Evolutionary conservation across 495 filamentous ascomycete genomes (phyloP), one percentile per base, ranked within the genome.

Genomic region (Emericellopsis terricola): DNA sequence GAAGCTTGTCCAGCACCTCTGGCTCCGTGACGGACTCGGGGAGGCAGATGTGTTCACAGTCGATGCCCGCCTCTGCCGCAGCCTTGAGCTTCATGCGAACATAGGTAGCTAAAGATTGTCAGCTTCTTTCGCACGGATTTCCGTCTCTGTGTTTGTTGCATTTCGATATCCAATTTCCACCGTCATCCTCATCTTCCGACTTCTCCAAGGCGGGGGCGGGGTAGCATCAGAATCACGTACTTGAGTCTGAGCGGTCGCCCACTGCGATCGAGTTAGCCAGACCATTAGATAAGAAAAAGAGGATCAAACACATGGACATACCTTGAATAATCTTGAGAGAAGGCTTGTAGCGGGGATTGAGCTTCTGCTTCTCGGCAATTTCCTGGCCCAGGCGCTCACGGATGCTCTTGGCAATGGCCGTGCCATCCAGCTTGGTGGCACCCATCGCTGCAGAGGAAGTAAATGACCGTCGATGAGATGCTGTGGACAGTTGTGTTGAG

Each of bases 51-150:
- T 93, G 58, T 43, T 83, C 74, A 63, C 85, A 94, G 39, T 68
- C 66, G 48, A 97, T 94, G 50, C 81, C 82, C 47, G 82, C 82
- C 69, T 97, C 87, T 52, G 86, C 68, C 19, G 89, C 89, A 37
- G 89, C 89, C 65, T 94, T 96, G 47, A 94, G 55, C 60, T 97
- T 97, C 89, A 97, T 97, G 59, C 84, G 83, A 53, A 97, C 86
- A 81, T 97, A 97, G 26, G 89, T 96, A 51, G 78, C 81, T 89
- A 16, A 36, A 8, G 15, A 28, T 37, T 29, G 6, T 26, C 15
- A 30, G 42, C 35, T 20, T n/a, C n/a, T n/a, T n/a, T n/a, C n/a
- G n/a, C n/a, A n/a, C n/a, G n/a, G n/a, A n/a, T n/a, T n/a, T n/a
- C n/a, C n/a, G n/a, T n/a, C n/a, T n/a, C n/a, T n/a, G n/a, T n/a